These are phyloP conservation scores for Nicotiana sylvestris DNA, from an alignment of 257 asterid genomes.

Conservation along the genomic window DNA sequence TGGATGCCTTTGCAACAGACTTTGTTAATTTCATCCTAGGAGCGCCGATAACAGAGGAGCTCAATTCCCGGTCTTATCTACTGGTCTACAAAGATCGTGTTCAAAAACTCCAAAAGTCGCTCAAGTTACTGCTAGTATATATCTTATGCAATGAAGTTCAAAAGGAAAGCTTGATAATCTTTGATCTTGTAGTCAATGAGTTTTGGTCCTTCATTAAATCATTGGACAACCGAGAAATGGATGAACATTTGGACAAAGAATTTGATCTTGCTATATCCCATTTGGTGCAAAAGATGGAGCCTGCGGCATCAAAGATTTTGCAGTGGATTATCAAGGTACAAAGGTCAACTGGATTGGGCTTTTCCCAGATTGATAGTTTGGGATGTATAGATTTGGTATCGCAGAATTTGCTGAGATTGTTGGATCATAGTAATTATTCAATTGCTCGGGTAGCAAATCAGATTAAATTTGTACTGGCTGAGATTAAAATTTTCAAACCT, in stretches of 20 bases:
- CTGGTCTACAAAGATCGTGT: background rate
- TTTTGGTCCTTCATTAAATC: background rate
- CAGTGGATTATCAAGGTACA: background rate
- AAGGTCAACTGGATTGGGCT: background rate
- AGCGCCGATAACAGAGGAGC: background rate
- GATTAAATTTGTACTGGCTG: background rate
- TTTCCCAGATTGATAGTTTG: background rate
- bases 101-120: background rate
- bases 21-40: background rate
- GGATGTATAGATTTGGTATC: too few relatives aligned
- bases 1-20: background rate
- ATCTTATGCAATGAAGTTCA: too few relatives aligned
- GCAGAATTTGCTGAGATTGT: too few relatives aligned
- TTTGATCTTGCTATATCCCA: background rate
- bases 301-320: background rate
- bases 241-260: background rate
- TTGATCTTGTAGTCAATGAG: background rate
- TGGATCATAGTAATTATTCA: too few relatives aligned
- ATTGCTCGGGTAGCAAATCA: background rate
- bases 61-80: background rate
- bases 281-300: background rate
- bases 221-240: background rate
- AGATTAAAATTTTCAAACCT: too few relatives aligned
- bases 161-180: background rate
- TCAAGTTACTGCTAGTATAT: background rate